phyloP scores from a whole-genome alignment of 805 yeast genomes.

The Groenewaldozyma salmanticensis region DNA sequence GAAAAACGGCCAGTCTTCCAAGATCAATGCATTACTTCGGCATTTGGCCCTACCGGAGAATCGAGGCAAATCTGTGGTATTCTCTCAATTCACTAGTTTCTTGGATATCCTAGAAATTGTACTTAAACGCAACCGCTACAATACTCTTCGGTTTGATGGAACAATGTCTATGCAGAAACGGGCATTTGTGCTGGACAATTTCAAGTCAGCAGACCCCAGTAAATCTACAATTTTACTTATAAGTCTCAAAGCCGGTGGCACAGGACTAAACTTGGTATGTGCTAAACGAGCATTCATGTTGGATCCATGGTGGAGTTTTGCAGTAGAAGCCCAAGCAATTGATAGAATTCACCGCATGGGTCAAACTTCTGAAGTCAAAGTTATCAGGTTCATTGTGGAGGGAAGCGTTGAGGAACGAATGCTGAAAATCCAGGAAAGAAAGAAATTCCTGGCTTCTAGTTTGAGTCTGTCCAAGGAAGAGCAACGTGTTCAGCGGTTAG shows the following conservation, averaged over 20 bases:
- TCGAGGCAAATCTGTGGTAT: slow-evolving; percentile 71
- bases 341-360: slow-evolving; percentile 90
- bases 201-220: slow-evolving; percentile 29
- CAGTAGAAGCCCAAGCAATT: slow-evolving; percentile 84
- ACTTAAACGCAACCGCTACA: slow-evolving; percentile 40
- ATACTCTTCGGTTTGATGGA: slow-evolving; percentile 73
- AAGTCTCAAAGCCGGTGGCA: slow-evolving; percentile 89
- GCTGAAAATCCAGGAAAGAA: slow-evolving; percentile 79
- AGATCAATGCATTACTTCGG: slow-evolving; percentile 55
- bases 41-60: slow-evolving; percentile 36
- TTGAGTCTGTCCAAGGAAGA: slow-evolving; percentile 29
- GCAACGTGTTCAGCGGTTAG: slow-evolving; percentile 25
- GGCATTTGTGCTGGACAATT: slow-evolving; percentile 47
- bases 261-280: slow-evolving; percentile 76
- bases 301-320: slow-evolving; percentile 98
- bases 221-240: slow-evolving; percentile 44
- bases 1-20: slow-evolving; percentile 47
- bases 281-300: slow-evolving; percentile 81
- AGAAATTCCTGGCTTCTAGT: slow-evolving; percentile 31
- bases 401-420: slow-evolving; percentile 81
- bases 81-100: slow-evolving; percentile 82
- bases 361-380: slow-evolving; percentile 61
- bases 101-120: slow-evolving; percentile 65
- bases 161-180: slow-evolving; percentile 59
- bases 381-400: slow-evolving; percentile 70